Percentiles rank a stretch among this genome's conserved stretches.
phyloP scores from a whole-genome alignment of 2,329 filamentous ascomycete genomes.

The Blastomyces silverae region DNA sequence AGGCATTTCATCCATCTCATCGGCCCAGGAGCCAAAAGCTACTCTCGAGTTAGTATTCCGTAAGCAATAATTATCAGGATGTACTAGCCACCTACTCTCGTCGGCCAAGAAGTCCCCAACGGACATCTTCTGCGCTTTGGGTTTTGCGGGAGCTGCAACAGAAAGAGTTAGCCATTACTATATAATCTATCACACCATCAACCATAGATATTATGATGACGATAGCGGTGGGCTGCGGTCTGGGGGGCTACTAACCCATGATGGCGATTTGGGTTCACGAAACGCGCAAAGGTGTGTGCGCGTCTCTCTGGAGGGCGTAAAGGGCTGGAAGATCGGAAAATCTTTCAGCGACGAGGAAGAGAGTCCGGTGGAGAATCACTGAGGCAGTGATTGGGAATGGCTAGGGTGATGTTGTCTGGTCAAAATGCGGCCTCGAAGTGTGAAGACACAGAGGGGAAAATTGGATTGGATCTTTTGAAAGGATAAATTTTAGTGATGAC shows the following conservation, averaged over 20 bases:
- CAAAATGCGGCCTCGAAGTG: constrained; percentile 10
- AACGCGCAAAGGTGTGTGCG: constrained; percentile 38
- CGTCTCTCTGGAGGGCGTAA: constrained; percentile 33
- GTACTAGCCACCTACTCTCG: constrained; percentile 59
- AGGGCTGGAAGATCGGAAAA: constrained; percentile 24
- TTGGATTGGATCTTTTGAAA: constrained; percentile 17
- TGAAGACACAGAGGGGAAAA: constrained; percentile 17
- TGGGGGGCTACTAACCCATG: constrained; percentile 46
- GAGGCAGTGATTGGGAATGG: constrained; percentile 20
- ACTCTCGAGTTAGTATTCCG: constrained; percentile 27
- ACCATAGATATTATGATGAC: neutral
- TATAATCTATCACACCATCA: constrained; percentile 5
- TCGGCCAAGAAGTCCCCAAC: constrained; percentile 93
- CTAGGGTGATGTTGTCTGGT: constrained; percentile 9
- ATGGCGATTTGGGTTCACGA: constrained; percentile 47
- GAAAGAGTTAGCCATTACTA: constrained; percentile 20
- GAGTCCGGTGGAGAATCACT: constrained; percentile 23
- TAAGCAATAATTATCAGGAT: constrained; percentile 18
- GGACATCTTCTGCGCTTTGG: constrained; percentile 94
- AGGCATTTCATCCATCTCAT: constrained; percentile 88
- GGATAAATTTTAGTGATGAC: constrained; percentile 24
- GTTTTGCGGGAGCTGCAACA: constrained; percentile 75
- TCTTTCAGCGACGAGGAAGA: constrained; percentile 23
- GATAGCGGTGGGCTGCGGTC: constrained; percentile 9
- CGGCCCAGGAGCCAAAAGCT: constrained; percentile 90